Base-by-base conservation (phyloP, 176 grass and related monocot genomes). In the Rhynchospora breviuscula region DNA sequence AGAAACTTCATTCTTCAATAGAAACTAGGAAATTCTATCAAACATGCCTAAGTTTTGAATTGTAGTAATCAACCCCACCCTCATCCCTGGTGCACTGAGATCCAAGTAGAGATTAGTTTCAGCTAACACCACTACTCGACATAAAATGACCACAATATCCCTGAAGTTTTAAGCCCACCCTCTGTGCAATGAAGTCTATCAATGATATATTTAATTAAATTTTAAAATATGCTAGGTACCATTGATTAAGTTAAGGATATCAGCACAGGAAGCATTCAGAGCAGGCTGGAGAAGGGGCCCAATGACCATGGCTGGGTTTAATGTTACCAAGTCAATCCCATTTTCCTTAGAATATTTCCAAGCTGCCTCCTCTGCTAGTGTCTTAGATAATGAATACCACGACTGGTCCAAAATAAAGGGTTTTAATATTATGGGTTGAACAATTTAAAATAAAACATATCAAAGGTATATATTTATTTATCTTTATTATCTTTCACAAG, bases 331-430 rank as follows among this genome's bases (percentile, higher is more conserved):
- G 22, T 85, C 64, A 18, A 88, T 85, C 23, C 52, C 72, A 88
- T 85, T 85, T 14, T 88, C 87, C 82, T 85, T 66, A 0, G 82
- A 78, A 81, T 85, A 81, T 17, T 88, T 81, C 82, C 82, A 88
- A 54, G 87, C 87, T 70, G 73, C 61, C n/a, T 81, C 54, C 76
- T 88, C 87, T 44, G 83, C 76, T 48, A 85, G 70, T 45, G 87
- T 85, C 65, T 88, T 88, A 5, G 87, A 88, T 43, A 85, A 70
- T 11, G 61, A 10, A 47, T 88, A 88, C 87, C 87, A 88, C 29
- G 5, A 19, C 87, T 88, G 83, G 66, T 76, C n/a, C 47, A 43
- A 80, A 56, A 63, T 73, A 26, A 65, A 48, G 21, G 33, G 57
- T 61, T 63, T 29, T 29, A 29, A 29, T 29, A 59, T 40, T 18